Evolutionary conservation across 257 asterid species (phyloP), one percentile per base, ranked within the genome.

Genomic region (Fraxinus cuspidata): DNA sequence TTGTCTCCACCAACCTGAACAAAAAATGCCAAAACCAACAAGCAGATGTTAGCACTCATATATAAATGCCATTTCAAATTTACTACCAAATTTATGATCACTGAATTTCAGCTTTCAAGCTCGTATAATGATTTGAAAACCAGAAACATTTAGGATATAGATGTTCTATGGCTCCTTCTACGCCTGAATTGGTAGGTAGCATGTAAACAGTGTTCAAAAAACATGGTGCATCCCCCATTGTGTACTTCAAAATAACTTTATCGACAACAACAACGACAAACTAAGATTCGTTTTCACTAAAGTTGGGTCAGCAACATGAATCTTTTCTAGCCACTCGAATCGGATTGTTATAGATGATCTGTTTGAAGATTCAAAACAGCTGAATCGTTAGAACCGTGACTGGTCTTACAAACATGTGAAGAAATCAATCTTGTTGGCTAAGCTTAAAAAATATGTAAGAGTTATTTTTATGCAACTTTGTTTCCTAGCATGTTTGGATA

Each of bases 1-100:
- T 85, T 85, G 74, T 87, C 87, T 86, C 97, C 94, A 69, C 93
- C 92, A 76, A 89, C 74, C 98, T 94, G 77, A 32, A 27, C 29
- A 66, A 23, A 10, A 68, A 56, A 7, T 21, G 23, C 10, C 27
- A 67, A 34, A 51, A 42, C 6, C 56, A 16, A 47, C 56, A 16
- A 47, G n/a, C n/a, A 47, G 56, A 42, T 1, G 19, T 60, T 58
- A 74, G 71, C 28, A 58, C 29, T 58, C 66, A n/a, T 2, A 9
- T 9, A 42, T 42, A 58, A 19, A 58, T 58, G 66, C 13, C 66
- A 58, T 58, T 23, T 58, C 25, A 58, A 19, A 21, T 21, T 58
- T 58, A 21, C 13, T 23, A 58, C 66, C 66, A 21, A 2, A 13
- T 58, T 56, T 58, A 40, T 56, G 27, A 29, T 31, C 67, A 47